Base-by-base conservation (phyloP, 2,329 filamentous ascomycete species). In the Aspergillus sergii region DNA sequence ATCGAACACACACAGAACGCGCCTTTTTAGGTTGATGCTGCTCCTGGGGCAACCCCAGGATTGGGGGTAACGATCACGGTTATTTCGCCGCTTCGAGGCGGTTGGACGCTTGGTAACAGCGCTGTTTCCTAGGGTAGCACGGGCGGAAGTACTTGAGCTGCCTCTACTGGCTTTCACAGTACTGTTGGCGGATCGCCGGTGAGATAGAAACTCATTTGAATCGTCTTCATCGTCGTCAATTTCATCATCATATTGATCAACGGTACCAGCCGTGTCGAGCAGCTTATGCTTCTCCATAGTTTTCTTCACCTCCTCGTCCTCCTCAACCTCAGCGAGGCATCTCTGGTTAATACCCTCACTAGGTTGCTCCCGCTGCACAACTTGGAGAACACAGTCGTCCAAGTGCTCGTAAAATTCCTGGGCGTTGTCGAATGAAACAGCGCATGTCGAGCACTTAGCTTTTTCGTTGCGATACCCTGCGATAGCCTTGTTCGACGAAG, bases 21-120 rank as follows among this genome's bases (percentile, higher is more conserved):
- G 91, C 87, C 97, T 97, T 88, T 96, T 97, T 88, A 96, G 96
- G 75, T 91, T 96, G 92, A 98, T 97, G 82, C 95, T 93, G 72
- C 92, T 91, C 73, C 91, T 89, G 66, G 94, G 88, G 72, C 94
- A 95, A 58, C 95, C 94, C 95, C 95, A 99, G 1, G 91, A 94
- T 0, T 91, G 88, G 14, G 95, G 95, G 77, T 97, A 98, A 77
- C 96, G 92, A 77, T 93, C 94, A 69, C 93, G 89, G 84, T 93
- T 94, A 85, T 96, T 96, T 80, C 93, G 91, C 61, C 92, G 89
- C 72, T 87, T 88, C 41, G 82, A 78, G 30, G 79, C 75, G 34
- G 82, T 64, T 77, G 84, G 45, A 90, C 90, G 67, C 74, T 85
- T 85, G 64, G 75, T 75, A 64, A 80, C 71, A 66, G 78, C 76